These are phyloP conservation scores for Cornus controversa DNA, from an alignment of 148 eudicot species.

Conservation along the genomic window DNA sequence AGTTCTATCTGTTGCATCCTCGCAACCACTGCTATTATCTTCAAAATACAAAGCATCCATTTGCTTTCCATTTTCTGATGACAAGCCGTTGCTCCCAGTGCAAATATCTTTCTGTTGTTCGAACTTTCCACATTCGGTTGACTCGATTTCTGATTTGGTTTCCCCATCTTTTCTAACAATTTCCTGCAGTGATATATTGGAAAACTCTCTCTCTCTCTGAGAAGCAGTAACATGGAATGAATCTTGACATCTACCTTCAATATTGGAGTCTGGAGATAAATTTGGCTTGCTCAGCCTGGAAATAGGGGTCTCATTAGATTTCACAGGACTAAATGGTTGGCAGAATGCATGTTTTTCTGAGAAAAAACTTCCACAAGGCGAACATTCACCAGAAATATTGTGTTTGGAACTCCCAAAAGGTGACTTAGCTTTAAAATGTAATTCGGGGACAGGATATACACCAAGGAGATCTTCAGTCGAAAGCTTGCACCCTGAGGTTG, in stretches of 20 bases:
- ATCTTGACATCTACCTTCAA: constrained; percentile 6
- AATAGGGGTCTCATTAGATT: constrained; percentile 16
- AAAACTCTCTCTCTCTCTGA: constrained; percentile 7
- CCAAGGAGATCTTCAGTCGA: constrained; percentile 20
- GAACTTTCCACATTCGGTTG: background rate
- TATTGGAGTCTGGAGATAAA: constrained; percentile 1
- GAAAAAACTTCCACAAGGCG: constrained; percentile 11
- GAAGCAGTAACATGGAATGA: constrained; percentile 9
- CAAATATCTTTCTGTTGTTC: constrained; percentile 21
- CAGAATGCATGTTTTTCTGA: constrained; percentile 18
- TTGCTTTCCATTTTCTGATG: constrained; percentile 17
- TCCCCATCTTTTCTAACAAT: constrained; percentile 10
- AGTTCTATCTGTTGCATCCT: constrained; percentile 9
- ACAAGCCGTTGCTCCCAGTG: constrained; percentile 21
- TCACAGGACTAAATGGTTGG: constrained; percentile 6
- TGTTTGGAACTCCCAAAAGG: constrained; percentile 9
- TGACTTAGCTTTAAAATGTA: constrained; percentile 5
- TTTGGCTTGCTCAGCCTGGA: constrained; percentile 13
- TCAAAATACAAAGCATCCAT: constrained; percentile 7
- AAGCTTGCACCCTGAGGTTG: constrained; percentile 7
- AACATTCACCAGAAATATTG: background rate
- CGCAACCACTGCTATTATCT: constrained; percentile 15
- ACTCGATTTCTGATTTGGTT: constrained; percentile 6
- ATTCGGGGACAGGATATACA: constrained; percentile 11
- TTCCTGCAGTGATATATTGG: background rate